These are phyloP conservation scores for Combretum micranthum DNA, from an alignment of 345 rosid species.

Conservation along the genomic window DNA sequence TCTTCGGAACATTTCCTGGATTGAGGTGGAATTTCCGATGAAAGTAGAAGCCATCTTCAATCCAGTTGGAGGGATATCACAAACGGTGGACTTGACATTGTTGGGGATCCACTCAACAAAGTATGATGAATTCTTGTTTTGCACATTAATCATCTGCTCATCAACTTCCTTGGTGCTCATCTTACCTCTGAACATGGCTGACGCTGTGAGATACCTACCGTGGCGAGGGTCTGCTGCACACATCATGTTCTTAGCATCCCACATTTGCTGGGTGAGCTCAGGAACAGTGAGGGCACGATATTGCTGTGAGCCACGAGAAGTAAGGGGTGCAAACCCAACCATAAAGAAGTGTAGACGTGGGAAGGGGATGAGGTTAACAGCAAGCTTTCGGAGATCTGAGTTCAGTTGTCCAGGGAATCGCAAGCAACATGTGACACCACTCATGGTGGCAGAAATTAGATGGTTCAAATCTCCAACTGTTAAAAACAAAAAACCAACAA, in stretches of 20 bases:
- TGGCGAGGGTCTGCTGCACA: constrained; percentile 50
- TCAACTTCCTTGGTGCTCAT: constrained; percentile 57
- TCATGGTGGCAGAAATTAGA: constrained; percentile 74
- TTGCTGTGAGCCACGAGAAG: constrained; percentile 73
- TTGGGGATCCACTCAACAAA: constrained; percentile 80
- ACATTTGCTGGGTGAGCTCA: constrained; percentile 57
- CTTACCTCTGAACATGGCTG: constrained; percentile 77
- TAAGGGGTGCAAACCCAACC: constrained; percentile 71
- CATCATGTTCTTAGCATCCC: constrained; percentile 53
- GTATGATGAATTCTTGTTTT: constrained; percentile 75
- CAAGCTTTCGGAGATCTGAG: constrained; percentile 70
- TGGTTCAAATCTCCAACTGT: constrained; percentile 71
- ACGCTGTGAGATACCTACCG: constrained; percentile 50
- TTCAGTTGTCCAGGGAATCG: constrained; percentile 76
- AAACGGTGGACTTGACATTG: constrained; percentile 69
- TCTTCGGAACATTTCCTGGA: constrained; percentile 69
- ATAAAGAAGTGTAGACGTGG: constrained; percentile 75
- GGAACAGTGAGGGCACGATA: constrained; percentile 69
- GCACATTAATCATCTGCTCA: constrained; percentile 72
- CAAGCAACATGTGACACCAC: constrained; percentile 70
- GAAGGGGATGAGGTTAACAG: constrained; percentile 66
- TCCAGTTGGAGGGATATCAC: constrained; percentile 76
- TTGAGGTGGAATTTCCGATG: constrained; percentile 53
- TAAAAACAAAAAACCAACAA: not conserved
- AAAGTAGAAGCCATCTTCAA: constrained; percentile 78